Evolutionary conservation across 305 asterid genomes (phyloP), one percentile per base, ranked within the genome.

Genomic region (Rubia balearica): DNA sequence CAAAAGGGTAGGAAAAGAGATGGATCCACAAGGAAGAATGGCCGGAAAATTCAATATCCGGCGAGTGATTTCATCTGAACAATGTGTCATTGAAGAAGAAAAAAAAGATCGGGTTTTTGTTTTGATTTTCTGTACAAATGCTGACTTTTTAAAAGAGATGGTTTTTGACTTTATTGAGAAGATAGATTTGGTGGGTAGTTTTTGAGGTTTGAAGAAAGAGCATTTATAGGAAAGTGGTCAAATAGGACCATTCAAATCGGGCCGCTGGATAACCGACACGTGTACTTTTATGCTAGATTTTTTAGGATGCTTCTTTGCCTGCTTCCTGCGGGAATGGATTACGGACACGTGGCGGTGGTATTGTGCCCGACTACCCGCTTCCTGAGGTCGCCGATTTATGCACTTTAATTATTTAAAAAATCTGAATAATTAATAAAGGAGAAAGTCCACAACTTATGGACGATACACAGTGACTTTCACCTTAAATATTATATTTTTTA

Each of bases 41-140:
- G 97, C 98, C 89, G 93, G 98, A 64, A 85, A 86, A 82, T 60
- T 81, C 76, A 92, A 74, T 75, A 83, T 82, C 96, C 98, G 96
- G 90, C 98, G 98, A 24, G 71, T 61, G 63, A 63, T 78, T 57
- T 75, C 93, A 65, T 81, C 56, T 67, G 82, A 80, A 4, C 79
- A 81, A 36, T 71, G 77, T 73, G 75, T 68, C 96, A 92, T 92
- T 76, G 88, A 81, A 19, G 53, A 21, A 67, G 16, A 62, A 71
- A 77, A 19, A 3, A 61, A 46, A 24, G 60, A 24, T 43, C 22
- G 38, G 36, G 22, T 2, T 17, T 27, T 41, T 71, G 33, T 30
- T 30, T 30, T 30, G 33, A 30, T 30, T 14, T 49, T 33, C 74
- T 64, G 67, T 38, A n/a, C 71, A 33, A 56, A 49, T 9, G 73